Conservation (phyloP, 257 asterid genomes). For the Fraxinus quadrangulata region DNA sequence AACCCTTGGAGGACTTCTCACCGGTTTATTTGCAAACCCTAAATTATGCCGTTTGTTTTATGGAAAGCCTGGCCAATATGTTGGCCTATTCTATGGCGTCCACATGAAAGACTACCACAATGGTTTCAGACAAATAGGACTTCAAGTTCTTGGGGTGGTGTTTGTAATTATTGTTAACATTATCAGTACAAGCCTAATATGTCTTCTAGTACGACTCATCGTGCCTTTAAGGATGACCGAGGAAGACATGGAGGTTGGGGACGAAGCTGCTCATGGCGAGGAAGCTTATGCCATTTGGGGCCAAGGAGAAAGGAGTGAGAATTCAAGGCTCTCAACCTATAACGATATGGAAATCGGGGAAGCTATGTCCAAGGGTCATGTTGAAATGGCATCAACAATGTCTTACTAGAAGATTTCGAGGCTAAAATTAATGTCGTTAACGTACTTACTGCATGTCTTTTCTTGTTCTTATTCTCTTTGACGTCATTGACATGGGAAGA, state of each 20-base stretch:
- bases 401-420: neutral
- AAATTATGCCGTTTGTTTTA: constrained; percentile 55
- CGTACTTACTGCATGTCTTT: neutral
- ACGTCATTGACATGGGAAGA: neutral
- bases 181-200: constrained; percentile 53
- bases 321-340: constrained; percentile 41
- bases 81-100: constrained; percentile 54
- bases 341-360: constrained; percentile 46
- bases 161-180: constrained; percentile 45
- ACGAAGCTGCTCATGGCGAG: constrained; percentile 78
- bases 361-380: constrained; percentile 31
- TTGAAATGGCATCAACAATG: constrained; percentile 39
- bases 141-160: constrained; percentile 47
- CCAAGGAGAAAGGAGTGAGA: constrained; percentile 64
- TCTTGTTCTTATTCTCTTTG: neutral
- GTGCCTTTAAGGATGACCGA: constrained; percentile 69
- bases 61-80: constrained; percentile 28
- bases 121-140: constrained; percentile 59
- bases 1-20: constrained; percentile 63
- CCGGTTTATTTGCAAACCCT: constrained; percentile 66
- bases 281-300: constrained; percentile 86
- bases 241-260: constrained; percentile 75
- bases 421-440: neutral
- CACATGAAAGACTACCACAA: constrained; percentile 29
- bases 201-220: constrained; percentile 41